Evolutionary conservation across 2,329 filamentous ascomycete species (phyloP).

Genomic region (Pseudogymnoascus sp.): DNA sequence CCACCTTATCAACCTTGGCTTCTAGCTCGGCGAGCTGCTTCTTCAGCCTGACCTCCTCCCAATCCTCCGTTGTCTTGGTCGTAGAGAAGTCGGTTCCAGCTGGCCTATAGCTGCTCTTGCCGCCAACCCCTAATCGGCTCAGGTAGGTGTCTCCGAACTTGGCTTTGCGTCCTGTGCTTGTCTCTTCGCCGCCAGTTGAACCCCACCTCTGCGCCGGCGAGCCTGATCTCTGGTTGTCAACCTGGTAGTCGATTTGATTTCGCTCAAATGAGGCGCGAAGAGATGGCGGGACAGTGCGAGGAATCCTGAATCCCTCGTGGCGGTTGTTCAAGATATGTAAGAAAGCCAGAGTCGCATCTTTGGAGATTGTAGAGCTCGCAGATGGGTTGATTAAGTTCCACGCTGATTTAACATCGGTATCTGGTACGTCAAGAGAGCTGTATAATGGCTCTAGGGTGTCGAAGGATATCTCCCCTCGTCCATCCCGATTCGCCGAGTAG

Average conservation of each 20-base stretch:
- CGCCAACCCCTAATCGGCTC: slow-evolving; percentile 69
- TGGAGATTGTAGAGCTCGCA: slow-evolving; percentile 72
- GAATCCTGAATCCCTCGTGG: slow-evolving; percentile 91
- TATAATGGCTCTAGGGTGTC: slow-evolving; percentile 74
- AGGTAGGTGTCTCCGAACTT: slow-evolving; percentile 98
- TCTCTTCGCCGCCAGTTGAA: slow-evolving; percentile 67
- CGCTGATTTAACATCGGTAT: slow-evolving; percentile 76
- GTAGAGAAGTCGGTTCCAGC: slow-evolving; percentile 83
- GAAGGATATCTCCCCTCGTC: slow-evolving; percentile 76
- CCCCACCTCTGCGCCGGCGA: slow-evolving; percentile 68
- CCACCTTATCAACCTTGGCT: slow-evolving; percentile 74
- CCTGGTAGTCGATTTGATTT: slow-evolving; percentile 91
- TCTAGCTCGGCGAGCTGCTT: slow-evolving; percentile 87
- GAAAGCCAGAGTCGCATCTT: slow-evolving; percentile 90
- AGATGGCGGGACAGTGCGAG: slow-evolving; percentile 82
- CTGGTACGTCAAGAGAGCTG: slow-evolving; percentile 63
- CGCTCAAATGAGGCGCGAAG: slow-evolving; percentile 86
- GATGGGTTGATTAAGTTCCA: slow-evolving; percentile 98
- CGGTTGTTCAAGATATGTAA: slow-evolving; percentile 94
- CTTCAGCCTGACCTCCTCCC: slow-evolving; percentile 93
- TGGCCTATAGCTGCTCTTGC: slow-evolving; percentile 68
- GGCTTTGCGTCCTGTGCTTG: slow-evolving; percentile 78
- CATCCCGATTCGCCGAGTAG: slow-evolving; percentile 84
- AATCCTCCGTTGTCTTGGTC: slow-evolving; percentile 80
- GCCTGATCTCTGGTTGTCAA: slow-evolving; percentile 63